Percentiles rank a stretch among this genome's conserved stretches.
These are phyloP conservation scores for Fusarium kyushuense DNA, from an alignment of 2,329 filamentous ascomycete species.

Conservation along the genomic window DNA sequence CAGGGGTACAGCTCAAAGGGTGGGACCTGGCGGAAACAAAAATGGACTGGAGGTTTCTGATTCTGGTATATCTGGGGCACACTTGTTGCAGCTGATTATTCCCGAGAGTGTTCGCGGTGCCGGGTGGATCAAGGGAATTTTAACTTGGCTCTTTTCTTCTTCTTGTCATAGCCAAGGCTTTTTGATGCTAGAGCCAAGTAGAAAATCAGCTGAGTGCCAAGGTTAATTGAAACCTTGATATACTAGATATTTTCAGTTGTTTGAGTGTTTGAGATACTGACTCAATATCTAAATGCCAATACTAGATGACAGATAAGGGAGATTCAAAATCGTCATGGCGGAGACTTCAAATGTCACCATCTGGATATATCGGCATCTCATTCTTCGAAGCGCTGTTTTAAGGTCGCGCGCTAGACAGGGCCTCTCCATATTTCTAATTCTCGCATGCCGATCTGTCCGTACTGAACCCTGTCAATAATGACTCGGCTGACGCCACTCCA, in stretches of 20 bases:
- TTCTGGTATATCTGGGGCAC: slow-evolving; percentile 42
- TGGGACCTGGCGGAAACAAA: slow-evolving; percentile 28
- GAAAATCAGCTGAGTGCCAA: neutral
- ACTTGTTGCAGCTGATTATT: slow-evolving; percentile 44
- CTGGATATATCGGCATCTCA: slow-evolving; percentile 49
- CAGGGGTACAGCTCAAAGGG: slow-evolving; percentile 27
- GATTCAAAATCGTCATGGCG: slow-evolving; percentile 38
- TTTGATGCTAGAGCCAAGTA: neutral
- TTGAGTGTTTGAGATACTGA: neutral
- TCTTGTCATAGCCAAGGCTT: neutral
- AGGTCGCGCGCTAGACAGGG: slow-evolving; percentile 41
- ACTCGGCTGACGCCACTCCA: slow-evolving; percentile 37
- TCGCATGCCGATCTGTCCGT: slow-evolving; percentile 49
- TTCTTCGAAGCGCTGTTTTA: slow-evolving; percentile 19
- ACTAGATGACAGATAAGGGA: neutral
- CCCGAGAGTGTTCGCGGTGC: slow-evolving; percentile 47
- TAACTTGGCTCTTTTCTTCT: slow-evolving; percentile 20
- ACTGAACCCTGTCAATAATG: slow-evolving; percentile 36
- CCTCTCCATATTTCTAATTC: slow-evolving; percentile 45
- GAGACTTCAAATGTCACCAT: slow-evolving; percentile 22
- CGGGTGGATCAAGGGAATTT: slow-evolving; percentile 40
- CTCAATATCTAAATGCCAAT: no score
- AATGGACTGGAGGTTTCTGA: slow-evolving; percentile 30
- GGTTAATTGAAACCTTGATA: neutral
- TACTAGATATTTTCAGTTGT: neutral